These are phyloP conservation scores for Eucalyptus viminalis DNA, from an alignment of 345 rosid genomes.

Conservation along the genomic window DNA sequence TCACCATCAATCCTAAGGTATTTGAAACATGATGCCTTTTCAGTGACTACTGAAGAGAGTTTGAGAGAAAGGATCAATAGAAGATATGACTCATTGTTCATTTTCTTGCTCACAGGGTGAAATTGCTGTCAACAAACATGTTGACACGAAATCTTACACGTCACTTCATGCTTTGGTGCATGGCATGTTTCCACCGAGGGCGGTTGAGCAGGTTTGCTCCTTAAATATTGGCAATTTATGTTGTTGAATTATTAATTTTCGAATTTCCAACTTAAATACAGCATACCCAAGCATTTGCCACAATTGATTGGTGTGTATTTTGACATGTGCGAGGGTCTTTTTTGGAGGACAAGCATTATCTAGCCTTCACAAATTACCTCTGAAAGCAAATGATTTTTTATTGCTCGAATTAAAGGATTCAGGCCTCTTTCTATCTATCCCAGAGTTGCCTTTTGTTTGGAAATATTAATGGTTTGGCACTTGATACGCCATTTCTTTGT, in stretches of 20 bases:
- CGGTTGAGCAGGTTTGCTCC: conserved; percentile 52
- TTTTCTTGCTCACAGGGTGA: conserved; percentile 55
- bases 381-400: not conserved
- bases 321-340: not conserved
- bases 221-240: not conserved
- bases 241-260: not conserved
- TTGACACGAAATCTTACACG: conserved; percentile 73
- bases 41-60: not conserved
- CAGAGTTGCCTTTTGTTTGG: not conserved
- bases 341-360: not conserved
- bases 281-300: not conserved
- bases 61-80: not conserved
- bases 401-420: not conserved
- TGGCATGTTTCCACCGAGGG: conserved; percentile 70
- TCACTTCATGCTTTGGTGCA: conserved; percentile 80
- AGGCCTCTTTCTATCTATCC: not conserved
- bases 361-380: not conserved
- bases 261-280: not conserved
- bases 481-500: not conserved
- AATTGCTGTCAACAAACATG: conserved; percentile 73
- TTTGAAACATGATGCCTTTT: not conserved
- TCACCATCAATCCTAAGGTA: conserved; percentile 96
- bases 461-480: not conserved
- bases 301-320: not conserved
- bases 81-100: not conserved